phyloP scores from a whole-genome alignment of 768 basidiomycete genomes.

The Boletus bicolor region DNA sequence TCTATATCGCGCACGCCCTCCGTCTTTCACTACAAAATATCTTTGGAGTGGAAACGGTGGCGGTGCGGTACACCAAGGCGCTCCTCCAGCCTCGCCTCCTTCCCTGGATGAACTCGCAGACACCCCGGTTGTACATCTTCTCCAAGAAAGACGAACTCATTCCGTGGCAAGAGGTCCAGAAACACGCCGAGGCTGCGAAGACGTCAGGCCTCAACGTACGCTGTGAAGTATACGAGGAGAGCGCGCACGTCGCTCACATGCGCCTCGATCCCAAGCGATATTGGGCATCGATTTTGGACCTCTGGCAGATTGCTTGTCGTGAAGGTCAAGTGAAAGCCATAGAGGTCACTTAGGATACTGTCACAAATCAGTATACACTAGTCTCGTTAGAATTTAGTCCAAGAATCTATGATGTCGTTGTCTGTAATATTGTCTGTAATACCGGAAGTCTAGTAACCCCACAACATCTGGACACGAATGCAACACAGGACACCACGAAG shows the following conservation, averaged over 20 bases:
- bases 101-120: conserved; percentile 30
- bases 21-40: conserved; percentile 4
- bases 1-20: conserved; percentile 15
- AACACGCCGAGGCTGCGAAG: conserved; percentile 26
- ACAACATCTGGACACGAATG: not conserved
- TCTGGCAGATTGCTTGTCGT: conserved; percentile 21
- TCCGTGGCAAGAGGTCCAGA: conserved; percentile 26
- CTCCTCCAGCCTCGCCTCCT: conserved; percentile 26
- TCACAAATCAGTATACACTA: too few relatives aligned
- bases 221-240: conserved; percentile 33
- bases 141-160: conserved; percentile 32
- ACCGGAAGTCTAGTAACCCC: not conserved
- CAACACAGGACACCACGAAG: not conserved
- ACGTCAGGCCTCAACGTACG: conserved; percentile 23
- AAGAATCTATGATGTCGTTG: not conserved
- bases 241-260: conserved; percentile 35
- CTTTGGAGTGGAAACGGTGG: conserved; percentile 19
- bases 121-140: conserved; percentile 37
- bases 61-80: conserved; percentile 1
- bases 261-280: conserved; percentile 29
- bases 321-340: not conserved
- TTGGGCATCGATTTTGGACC: conserved; percentile 21
- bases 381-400: not conserved
- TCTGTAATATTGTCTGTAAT: not conserved
- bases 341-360: not conserved